These are phyloP conservation scores for Gossypium gossypioides DNA, from an alignment of 441 rosid species.

Conservation along the genomic window DNA sequence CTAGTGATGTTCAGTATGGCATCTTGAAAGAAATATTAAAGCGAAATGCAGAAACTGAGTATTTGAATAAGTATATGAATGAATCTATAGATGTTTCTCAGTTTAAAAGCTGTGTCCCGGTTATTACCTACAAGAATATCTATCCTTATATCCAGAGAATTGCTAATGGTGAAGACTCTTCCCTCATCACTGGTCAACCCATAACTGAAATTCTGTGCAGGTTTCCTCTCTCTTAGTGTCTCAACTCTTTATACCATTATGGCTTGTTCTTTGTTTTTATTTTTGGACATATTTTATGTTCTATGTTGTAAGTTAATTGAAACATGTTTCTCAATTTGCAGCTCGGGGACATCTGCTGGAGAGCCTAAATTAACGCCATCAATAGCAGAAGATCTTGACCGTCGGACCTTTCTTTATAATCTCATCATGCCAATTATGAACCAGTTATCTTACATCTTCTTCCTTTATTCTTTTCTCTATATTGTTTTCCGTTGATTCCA, in stretches of 20 bases:
- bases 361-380: constrained; percentile 86
- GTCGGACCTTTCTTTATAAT: constrained; percentile 76
- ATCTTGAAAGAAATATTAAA: constrained; percentile 51
- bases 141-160: constrained; percentile 72
- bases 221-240: constrained; percentile 25
- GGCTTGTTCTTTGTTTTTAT: neutral
- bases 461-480: neutral
- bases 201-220: constrained; percentile 81
- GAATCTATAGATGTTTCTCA: constrained; percentile 43
- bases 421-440: constrained; percentile 75
- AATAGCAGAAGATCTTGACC: constrained; percentile 71
- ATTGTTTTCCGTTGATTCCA: neutral
- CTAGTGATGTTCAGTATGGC: constrained; percentile 52
- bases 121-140: constrained; percentile 56
- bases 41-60: constrained; percentile 54
- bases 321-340: constrained; percentile 25
- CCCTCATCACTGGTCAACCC: constrained; percentile 56
- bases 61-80: constrained; percentile 52
- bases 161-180: constrained; percentile 70
- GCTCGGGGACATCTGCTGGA: constrained; percentile 91
- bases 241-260: neutral
- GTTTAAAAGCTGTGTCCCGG: constrained; percentile 54
- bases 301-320: neutral
- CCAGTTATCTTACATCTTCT: constrained; percentile 35
- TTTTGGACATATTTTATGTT: neutral